Percentiles rank a stretch among this genome's conserved stretches.
These are phyloP conservation scores for Anastatica hierochuntica DNA, from an alignment of 345 rosid species.

Conservation along the genomic window DNA sequence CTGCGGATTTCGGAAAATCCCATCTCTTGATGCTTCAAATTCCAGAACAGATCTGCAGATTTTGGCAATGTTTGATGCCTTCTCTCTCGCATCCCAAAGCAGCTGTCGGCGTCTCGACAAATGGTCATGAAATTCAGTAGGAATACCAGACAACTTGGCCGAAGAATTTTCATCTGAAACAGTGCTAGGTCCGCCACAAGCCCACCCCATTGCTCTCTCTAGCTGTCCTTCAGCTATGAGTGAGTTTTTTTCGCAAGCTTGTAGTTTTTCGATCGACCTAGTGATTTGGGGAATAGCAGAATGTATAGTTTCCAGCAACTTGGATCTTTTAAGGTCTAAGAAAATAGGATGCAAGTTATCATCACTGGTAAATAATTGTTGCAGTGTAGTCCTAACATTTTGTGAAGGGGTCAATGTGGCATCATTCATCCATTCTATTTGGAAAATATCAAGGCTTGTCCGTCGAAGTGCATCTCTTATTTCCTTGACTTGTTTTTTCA, in stretches of 20 bases:
- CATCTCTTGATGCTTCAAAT: constrained; percentile 88
- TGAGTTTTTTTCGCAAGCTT: constrained; percentile 62
- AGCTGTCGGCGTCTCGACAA: constrained; percentile 57
- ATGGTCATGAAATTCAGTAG: constrained; percentile 76
- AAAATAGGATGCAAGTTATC: constrained; percentile 48
- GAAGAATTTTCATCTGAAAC: constrained; percentile 41
- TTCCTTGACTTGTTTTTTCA: constrained; percentile 71
- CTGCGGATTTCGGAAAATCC: constrained; percentile 47
- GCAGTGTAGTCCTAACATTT: constrained; percentile 42
- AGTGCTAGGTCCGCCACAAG: constrained; percentile 79
- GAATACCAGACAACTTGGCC: constrained; percentile 65
- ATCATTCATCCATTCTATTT: constrained; percentile 91
- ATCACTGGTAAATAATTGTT: constrained; percentile 40
- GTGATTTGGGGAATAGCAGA: constrained; percentile 51
- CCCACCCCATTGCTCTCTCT: constrained; percentile 97
- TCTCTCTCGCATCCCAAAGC: constrained; percentile 71
- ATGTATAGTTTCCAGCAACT: constrained; percentile 55
- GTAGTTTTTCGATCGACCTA: constrained; percentile 59
- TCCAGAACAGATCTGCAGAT: constrained; percentile 69
- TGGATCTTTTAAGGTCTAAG: constrained; percentile 53
- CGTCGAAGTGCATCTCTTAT: constrained; percentile 55
- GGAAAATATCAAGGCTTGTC: constrained; percentile 64
- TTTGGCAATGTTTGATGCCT: constrained; percentile 58
- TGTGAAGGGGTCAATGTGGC: constrained; percentile 48
- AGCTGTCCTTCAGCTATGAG: constrained; percentile 74